Evolutionary conservation across 148 eudicot genomes (phyloP).

Genomic region (Rhododendron henanense): DNA sequence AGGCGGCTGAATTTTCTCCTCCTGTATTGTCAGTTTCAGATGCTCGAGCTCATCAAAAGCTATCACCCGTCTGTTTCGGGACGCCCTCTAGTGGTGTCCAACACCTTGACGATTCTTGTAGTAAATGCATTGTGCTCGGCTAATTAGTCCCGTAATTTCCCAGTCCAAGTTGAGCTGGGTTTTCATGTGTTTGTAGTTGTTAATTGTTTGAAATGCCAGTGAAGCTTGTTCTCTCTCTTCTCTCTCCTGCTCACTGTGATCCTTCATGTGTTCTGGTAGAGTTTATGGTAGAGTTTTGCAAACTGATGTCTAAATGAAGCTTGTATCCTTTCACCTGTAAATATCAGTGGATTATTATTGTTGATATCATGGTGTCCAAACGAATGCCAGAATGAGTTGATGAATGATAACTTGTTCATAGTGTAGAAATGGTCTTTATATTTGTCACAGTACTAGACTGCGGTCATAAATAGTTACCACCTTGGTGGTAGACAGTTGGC

Average conservation of each 20-base stretch:
- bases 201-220: background rate
- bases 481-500: background rate
- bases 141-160: conserved; percentile 11
- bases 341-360: background rate
- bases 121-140: conserved; percentile 9
- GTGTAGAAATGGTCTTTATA: background rate
- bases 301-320: background rate
- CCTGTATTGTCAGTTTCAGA: background rate
- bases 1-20: conserved; percentile 2
- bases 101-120: conserved; percentile 14
- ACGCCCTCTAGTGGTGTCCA: conserved; percentile 4
- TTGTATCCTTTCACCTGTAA: background rate
- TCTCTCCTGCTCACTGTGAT: background rate
- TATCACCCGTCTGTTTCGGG: conserved; percentile 10
- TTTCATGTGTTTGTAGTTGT: background rate
- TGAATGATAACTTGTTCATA: background rate
- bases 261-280: background rate
- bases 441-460: background rate
- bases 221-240: background rate
- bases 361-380: background rate
- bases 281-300: conserved; percentile 2
- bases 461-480: background rate
- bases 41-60: conserved; percentile 4
- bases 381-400: background rate
- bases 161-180: background rate